Evolutionary conservation across 345 rosid species (phyloP), one percentile per base, ranked within the genome.

Genomic region (Excoecaria cochinchinensis): DNA sequence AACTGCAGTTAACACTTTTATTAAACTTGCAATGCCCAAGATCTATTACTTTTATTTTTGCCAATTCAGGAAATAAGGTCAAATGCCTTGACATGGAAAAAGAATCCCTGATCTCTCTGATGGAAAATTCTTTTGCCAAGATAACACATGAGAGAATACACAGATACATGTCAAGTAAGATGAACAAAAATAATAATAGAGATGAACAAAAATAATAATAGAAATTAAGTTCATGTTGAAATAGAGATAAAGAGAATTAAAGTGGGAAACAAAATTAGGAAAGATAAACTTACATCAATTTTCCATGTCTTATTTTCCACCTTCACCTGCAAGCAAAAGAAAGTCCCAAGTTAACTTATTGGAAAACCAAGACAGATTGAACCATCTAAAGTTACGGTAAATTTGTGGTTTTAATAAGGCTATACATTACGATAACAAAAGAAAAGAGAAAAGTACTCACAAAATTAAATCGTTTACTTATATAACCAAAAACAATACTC

Each of bases 281-380:
- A 68, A 46, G 21, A 53, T 19, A 17, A 72, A 76, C 98, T 88
- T 78, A 93, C 98, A 83, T 95, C 89, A 61, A 95, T 78, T 82
- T 93, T 95, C 99, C 99, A 91, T 10, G 86, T 73, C 85, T 85
- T 87, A 72, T 88, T 95, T 83, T 95, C 98, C 86, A 95, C 94
- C 88, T 93, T 93, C 86, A 91, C 97, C 99, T 95, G 95, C 88
- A 87, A 69, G 9, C 69, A 85, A 79, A 61, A 24, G 21, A 46
- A 6, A 53, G 11, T 10, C 15, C 17, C 15, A 31, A 65, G 22
- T 6, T 51, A 48, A 53, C 15, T 7, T 38, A 8, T 17, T 40
- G 57, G 19, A 40, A 13, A 46, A 76, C 21, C 36, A 53, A 53
- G 21, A 12, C n/a, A 16, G 19, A 53, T 15, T 53, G 21, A 53